Base-by-base conservation (phyloP, 2,329 filamentous ascomycete species). In the Botrytis medusae region DNA sequence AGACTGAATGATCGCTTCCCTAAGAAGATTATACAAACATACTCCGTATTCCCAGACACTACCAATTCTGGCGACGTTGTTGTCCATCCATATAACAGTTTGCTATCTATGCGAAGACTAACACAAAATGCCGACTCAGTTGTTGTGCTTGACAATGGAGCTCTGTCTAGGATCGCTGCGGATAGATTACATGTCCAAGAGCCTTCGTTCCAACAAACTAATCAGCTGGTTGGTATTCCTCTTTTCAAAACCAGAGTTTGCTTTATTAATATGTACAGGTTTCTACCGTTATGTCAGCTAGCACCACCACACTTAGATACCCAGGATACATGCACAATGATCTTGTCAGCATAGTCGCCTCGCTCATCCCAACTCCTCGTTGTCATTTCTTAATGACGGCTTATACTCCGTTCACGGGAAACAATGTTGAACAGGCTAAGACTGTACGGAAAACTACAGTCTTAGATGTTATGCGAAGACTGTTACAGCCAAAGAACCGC, bases 311-410 rank as follows among this genome's bases (percentile, higher is more conserved):
- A 3, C 89, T 99, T 69, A 90, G 96, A 81, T 99, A 99, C 82
- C 96, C 96, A 1, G 96, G 96, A 57, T 99, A 99, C 84, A 99
- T 99, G 96, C 96, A 99, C 86, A 99, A 99, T 83, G 96, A 99
- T 81, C 91, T 99, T 25, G 95, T 97, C 80, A 96, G 95, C 83
- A 98, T 99, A 79, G 88, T 99, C 73, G 96, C 97, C 37, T 97
- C 94, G 32, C 88, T 99, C 60, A 98, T 99, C 75, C 96, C 96
- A 2, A 99, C 95, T 0, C 97, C 96, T 16, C 91, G 96, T 78
- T 97, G 95, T 81, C 97, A 99, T 84, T 99, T 99, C 88, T 87
- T 99, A 74, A 97, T 98, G 90, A 99, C 96, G 8, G 94, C 95
- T 61, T 99, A 99, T 85, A 99, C 96, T 0, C 96, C 96, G 9